Conservation (phyloP, 2,329 filamentous ascomycete species). For the Hymenoscyphus fraxineus region DNA sequence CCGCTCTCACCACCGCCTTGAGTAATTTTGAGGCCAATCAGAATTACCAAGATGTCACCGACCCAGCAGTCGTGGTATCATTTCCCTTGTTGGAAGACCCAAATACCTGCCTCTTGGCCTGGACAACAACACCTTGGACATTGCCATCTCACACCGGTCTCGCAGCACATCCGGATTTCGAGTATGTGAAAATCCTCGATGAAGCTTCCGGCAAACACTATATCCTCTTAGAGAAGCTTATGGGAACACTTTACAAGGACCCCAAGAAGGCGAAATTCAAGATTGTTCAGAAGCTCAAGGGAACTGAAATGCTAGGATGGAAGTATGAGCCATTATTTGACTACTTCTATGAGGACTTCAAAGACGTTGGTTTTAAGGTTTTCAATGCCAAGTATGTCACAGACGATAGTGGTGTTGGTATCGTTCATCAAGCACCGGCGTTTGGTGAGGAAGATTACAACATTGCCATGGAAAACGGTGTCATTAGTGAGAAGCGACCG, state of each 20-base stretch:
- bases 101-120: constrained; percentile 72
- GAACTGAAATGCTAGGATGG: constrained; percentile 76
- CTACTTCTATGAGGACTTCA: constrained; percentile 87
- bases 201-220: constrained; percentile 79
- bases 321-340: constrained; percentile 84
- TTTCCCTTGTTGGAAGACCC: constrained; percentile 80
- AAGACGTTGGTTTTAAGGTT: constrained; percentile 77
- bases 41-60: constrained; percentile 90
- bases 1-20: constrained; percentile 80
- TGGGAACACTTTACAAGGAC: constrained; percentile 86
- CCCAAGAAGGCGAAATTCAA: constrained; percentile 94
- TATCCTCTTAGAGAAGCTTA: constrained; percentile 75
- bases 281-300: constrained; percentile 73
- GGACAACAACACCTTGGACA: constrained; percentile 90
- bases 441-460: constrained; percentile 97
- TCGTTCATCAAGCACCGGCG: constrained; percentile 89
- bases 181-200: constrained; percentile 84
- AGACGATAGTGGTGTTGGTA: constrained; percentile 83
- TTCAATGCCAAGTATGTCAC: constrained; percentile 84
- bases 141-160: constrained; percentile 76
- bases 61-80: constrained; percentile 82
- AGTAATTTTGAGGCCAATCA: constrained; percentile 94
- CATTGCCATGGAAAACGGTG: constrained; percentile 69
- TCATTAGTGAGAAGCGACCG: constrained; percentile 70
- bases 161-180: constrained; percentile 75